These are phyloP conservation scores for Globisporangium acanthophoron DNA, from an alignment of 352 stramenopile genomes.

Conservation along the genomic window DNA sequence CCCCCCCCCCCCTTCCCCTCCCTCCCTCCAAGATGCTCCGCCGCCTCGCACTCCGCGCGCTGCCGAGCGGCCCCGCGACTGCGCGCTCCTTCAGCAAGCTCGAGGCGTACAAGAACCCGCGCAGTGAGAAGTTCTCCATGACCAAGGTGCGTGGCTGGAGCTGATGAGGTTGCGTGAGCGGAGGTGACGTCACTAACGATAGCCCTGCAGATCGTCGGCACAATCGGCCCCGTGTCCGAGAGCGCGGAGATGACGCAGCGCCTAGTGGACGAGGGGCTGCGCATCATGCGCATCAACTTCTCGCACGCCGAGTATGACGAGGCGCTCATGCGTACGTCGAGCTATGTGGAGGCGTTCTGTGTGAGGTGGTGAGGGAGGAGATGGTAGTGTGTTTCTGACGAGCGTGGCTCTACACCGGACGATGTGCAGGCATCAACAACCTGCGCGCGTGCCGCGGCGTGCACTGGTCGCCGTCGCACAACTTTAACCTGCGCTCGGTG, in stretches of 20 bases:
- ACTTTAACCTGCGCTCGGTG: conserved; percentile 90
- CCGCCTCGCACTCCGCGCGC: conserved; percentile 11
- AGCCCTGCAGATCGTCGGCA: conserved; percentile 83
- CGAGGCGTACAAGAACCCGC: conserved; percentile 70
- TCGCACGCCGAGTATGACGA: conserved; percentile 91
- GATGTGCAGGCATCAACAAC: conserved; percentile 46
- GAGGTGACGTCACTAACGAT: neutral
- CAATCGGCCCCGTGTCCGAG: conserved; percentile 88
- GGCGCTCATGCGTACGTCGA: conserved; percentile 41
- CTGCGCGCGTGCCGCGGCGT: conserved; percentile 75
- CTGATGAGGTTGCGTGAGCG: neutral
- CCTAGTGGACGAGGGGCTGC: conserved; percentile 84
- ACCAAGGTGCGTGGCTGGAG: conserved; percentile 40
- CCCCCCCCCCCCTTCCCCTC: neutral
- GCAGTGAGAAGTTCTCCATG: conserved; percentile 84
- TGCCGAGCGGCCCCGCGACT: conserved; percentile 2
- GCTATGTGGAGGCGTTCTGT: neutral
- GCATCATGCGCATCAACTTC: conserved; percentile 95
- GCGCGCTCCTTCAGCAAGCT: conserved; percentile 15
- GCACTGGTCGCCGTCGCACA: conserved; percentile 51
- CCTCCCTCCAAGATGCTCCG: conserved; percentile 12
- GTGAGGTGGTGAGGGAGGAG: neutral
- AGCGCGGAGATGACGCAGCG: conserved; percentile 69
- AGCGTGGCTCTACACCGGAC: neutral
- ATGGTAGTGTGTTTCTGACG: neutral